Evolutionary conservation across 2,329 filamentous ascomycete genomes (phyloP), one percentile per base, ranked within the genome.

Genomic region (Epichloe brachyelytri): DNA sequence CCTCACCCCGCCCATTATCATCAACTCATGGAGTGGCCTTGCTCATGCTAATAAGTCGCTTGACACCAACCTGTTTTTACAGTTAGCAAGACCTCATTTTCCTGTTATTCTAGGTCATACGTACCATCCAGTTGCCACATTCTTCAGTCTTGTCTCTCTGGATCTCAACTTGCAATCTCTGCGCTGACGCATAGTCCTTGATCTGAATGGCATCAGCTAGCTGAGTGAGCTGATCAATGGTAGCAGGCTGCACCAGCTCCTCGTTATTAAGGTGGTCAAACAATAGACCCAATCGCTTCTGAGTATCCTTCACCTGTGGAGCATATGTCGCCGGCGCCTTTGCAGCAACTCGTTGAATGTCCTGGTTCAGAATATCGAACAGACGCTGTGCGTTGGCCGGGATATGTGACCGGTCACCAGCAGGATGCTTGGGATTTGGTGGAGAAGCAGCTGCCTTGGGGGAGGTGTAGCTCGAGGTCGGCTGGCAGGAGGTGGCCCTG

Each of bases 251-350:
- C 50, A 97, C 75, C 40, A 96, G 74, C 62, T 97, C 90, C 62
- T 90, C 86, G 58, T 97, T 97, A 76, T 97, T 98, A 45, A 98
- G 75, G 66, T 96, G 89, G 63, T 98, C 91, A 65, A 96, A 97
- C n/a, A 98, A 74, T 47, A 96, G 83, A 60, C 86, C 87, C 53
- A 98, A 77, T 30, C 93, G 83, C 71, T 95, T 95, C 65, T 95
- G 88, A 2, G 90, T 93, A 65, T 97, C 93, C 60, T 88, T 86
- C 19, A 98, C 89, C 65, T 97, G 90, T 14, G 83, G 78, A 56
- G 87, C 84, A 71, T 93, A 96, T 15, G 84, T 83, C n/a, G 84
- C 74, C 17, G 93, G 93, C 0, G 93, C 93, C 58, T 88, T 85
- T 34, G 82, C 72, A 53, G 90, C 90, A 51, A 98, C 86, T 36